Base-by-base conservation (phyloP, 768 basidiomycete genomes). In the Phylloporus sp. region DNA sequence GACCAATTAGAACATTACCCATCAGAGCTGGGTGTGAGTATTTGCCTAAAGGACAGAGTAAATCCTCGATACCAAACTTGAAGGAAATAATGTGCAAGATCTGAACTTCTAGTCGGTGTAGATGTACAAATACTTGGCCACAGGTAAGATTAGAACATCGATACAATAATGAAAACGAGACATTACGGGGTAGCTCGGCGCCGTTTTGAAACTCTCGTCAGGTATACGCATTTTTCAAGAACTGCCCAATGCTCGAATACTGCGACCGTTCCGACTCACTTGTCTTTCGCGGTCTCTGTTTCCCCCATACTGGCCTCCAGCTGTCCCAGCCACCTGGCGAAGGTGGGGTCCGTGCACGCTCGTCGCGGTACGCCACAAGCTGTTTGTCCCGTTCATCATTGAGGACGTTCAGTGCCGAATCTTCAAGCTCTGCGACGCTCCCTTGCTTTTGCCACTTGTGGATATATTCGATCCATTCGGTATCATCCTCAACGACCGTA, bases 391-490 rank as follows among this genome's bases (percentile, higher is more conserved):
- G 7, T 7, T 22, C 23, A 23, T 18, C 4, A 15, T 29, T 2
- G 5, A 18, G 21, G 9, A 9, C 6, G n/a, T 23, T 22, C n/a
- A n/a, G n/a, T n/a, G n/a, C n/a, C 17, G 11, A 5, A 10, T 29
- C n/a, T 20, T n/a, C n/a, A 3, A 1, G 18, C 2, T 24, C 37
- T 9, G 17, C 20, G 8, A 8, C 4, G 6, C 5, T 15, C 17
- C 24, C 17, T 28, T 40, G 18, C 5, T 40, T 40, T n/a, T 21
- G 23, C 38, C 38, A 46, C 8, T 40, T 20, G 5, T 40, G 38
- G 24, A 46, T 46, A 13, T 28, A 40, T 15, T 40, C 45, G 24
- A 34, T 46, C 45, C 45, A 46, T 2, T 14, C 45, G 10, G 29
- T 27, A 22, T 39, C 24, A n/a, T 46, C 38, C 26, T 46, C 45